Base-by-base conservation (phyloP, 2,329 filamentous ascomycete genomes). In the Aspergillus persii region DNA sequence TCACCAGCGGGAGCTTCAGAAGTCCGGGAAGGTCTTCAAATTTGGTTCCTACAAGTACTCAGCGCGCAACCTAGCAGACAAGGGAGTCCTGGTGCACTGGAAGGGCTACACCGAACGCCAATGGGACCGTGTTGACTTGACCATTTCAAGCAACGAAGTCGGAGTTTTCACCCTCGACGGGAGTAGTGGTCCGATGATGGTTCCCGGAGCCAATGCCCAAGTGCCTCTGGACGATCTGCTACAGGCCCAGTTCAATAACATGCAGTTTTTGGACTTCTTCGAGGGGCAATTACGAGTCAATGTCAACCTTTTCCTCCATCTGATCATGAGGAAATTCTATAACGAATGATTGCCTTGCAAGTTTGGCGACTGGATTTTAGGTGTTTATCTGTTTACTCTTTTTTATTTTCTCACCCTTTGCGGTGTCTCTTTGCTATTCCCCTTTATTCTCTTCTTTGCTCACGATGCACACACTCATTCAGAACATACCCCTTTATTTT, bases 281-380 rank as follows among this genome's bases (percentile, higher is more conserved):
- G 92, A 96, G 74, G 89, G 89, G 55, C 88, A 89, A 56, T 83
- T 97, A 72, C 89, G 90, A 77, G 84, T 99, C 71, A 98, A 98
- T 76, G 95, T 99, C 71, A 99, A 99, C 80, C 77, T 99, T 71
- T 86, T 99, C 79, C 82, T 99, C 81, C 95, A 99, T 83, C 82
- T 98, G 76, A 85, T 99, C 67, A 98, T 98, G 83, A 96, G 96
- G 85, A 99, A 99, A 83, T 99, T 99, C 77, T 99, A 99, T 69
- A 81, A 81, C 66, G 78, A 80, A 67, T 79, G 63, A 74, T 23
- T 47, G 44, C 64, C 44, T 44, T 31, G 46, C 39, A 29, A 18
- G 12, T 12, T 53, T 27, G 26, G 15, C 26, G 33, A 41, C 12
- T 23, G 12, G 8, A 47, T 64, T 58, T 58, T 50, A 41, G 56